Evolutionary conservation across 768 basidiomycete species (phyloP).

Genomic region (Podaxis sp.): DNA sequence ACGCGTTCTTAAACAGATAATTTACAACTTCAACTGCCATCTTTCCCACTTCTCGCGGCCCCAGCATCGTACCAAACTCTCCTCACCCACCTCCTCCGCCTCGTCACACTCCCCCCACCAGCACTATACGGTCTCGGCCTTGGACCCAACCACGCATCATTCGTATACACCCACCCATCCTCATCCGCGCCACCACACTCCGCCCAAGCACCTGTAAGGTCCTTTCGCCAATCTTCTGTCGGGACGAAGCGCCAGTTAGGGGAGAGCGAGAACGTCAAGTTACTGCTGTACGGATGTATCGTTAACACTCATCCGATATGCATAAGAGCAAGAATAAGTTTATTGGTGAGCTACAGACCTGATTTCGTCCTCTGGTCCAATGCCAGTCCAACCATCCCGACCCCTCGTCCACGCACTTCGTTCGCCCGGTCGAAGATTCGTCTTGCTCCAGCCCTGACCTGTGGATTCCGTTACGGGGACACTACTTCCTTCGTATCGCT

Average conservation of each 20-base stretch:
- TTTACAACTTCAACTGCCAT: no score
- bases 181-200: constrained; percentile 32
- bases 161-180: constrained; percentile 83
- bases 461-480: background rate
- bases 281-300: constrained; percentile 51
- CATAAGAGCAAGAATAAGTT: background rate
- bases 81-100: constrained; percentile 69
- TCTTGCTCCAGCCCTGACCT: constrained; percentile 41
- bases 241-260: constrained; percentile 74
- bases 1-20: no score
- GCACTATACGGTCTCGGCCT: constrained; percentile 40
- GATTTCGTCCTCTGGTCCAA: constrained; percentile 51
- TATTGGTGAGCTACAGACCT: constrained; percentile 47
- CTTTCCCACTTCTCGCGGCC: background rate
- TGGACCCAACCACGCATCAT: constrained; percentile 70
- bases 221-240: constrained; percentile 77
- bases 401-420: constrained; percentile 70
- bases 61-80: constrained; percentile 57
- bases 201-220: constrained; percentile 59
- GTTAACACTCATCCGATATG: background rate
- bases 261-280: constrained; percentile 77
- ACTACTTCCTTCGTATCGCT: constrained; percentile 42
- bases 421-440: constrained; percentile 44
- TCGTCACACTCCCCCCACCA: constrained; percentile 52
- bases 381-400: constrained; percentile 68